Percentiles rank a stretch among this genome's conserved stretches.
These are phyloP conservation scores for Penicillium mononematosum DNA, from an alignment of 495 filamentous ascomycete genomes.

Conservation along the genomic window DNA sequence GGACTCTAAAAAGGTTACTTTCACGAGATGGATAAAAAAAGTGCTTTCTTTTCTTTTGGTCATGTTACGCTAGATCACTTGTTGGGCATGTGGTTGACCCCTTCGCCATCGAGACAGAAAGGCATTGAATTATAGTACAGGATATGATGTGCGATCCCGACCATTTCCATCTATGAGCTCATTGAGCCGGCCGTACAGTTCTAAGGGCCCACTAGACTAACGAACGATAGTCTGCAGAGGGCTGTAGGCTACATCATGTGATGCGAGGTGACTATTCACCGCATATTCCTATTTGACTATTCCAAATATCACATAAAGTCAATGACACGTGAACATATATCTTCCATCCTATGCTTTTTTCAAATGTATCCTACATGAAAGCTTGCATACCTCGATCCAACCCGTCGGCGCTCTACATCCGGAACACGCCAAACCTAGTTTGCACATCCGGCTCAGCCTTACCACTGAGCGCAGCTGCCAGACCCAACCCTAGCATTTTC, in stretches of 20 bases:
- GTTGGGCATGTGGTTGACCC: not conserved
- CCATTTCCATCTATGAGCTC: not conserved
- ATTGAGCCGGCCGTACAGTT: not conserved
- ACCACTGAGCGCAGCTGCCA: constrained; percentile 75
- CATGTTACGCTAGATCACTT: constrained; percentile 2
- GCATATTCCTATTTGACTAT: not conserved
- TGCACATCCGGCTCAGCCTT: constrained; percentile 54
- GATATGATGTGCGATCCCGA: not conserved
- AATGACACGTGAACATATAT: not conserved
- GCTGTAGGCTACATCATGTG: not conserved
- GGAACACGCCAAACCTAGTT: constrained; percentile 91
- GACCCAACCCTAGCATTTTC: constrained; percentile 74
- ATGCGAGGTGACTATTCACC: not conserved
- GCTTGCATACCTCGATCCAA: not conserved
- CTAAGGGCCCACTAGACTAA: not conserved
- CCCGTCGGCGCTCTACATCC: constrained; percentile 62
- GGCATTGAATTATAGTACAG: not conserved
- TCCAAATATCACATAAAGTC: not conserved
- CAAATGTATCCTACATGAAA: not conserved
- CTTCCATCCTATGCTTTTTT: not conserved
- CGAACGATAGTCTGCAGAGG: not conserved
- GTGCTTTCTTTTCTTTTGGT: constrained; percentile 18
- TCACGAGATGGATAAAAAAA: constrained; percentile 19
- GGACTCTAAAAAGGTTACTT: constrained; percentile 19
- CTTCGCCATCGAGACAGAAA: not conserved